Base-by-base conservation (phyloP, 495 filamentous ascomycete species). In the Extremus antarcticus region DNA sequence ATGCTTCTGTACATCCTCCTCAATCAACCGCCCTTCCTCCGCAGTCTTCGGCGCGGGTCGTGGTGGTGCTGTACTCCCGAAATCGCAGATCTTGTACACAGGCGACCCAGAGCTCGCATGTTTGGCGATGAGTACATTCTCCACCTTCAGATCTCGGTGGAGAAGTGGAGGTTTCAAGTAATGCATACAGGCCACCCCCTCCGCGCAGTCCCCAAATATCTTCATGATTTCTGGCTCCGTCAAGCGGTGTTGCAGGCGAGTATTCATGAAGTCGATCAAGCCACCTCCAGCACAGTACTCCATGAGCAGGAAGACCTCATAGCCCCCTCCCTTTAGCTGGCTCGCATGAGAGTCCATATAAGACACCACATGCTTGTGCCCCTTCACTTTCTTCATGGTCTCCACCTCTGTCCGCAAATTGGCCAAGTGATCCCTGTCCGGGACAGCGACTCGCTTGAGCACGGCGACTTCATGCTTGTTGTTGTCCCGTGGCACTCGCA, bases 211-310 rank as follows among this genome's bases (percentile, higher is more conserved):
- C 16, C 86, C 82, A 71, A 98, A 96, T 66, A 98, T 98, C 69
- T 92, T 87, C 56, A 98, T 75, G 56, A 98, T 90, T 73, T 98
- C 92, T 38, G 94, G 90, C 74, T 98, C 92, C 43, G 90, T 98
- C 67, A 98, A 77, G 41, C 92, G 88, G 68, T 97, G 88, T 70
- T 97, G 92, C 58, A 98, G 73, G 29, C 92, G 82, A 38, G 92
- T 98, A 70, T 98, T 98, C 92, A 98, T 98, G 71, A 97, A 98
- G 72, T 98, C 92, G 67, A 98, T 98, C 63, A 98, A 71, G 24
- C 92, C 94, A 59, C 94, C 92, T 21, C 85, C 84, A 57, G 71
- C 70, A 62, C 79, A 84, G 70, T 84, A 97, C 68, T 98, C 92
- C 92, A 98, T 98, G 53, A 98, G 81, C 62, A 98, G 68, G 71